Evolutionary conservation across 176 grass and related monocot genomes (phyloP), one percentile per base, ranked within the genome.

Genomic region (Cenchrus purpureus): DNA sequence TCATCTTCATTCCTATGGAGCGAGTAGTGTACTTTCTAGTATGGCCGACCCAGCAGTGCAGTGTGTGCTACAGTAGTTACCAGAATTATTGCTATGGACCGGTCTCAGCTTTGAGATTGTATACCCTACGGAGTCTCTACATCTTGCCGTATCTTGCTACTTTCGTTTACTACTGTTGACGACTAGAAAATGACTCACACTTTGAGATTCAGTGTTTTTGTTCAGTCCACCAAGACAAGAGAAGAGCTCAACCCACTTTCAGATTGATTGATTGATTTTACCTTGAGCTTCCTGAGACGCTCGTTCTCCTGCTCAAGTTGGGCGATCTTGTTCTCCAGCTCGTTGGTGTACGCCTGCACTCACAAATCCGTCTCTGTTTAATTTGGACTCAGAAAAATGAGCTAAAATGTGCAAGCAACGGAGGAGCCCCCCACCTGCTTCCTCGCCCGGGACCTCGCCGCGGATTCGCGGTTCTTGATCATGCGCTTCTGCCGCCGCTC

Each of bases 391-490:
- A 4, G 37, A 40, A 4, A 40, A 40, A 40, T 40, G 37, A 40
- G 37, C 37, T 40, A 40, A 40, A 40, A 40, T 40, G 37, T 40
- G 37, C 37, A 40, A 40, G 37, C 3, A 3, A 40, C 37, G 37
- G 37, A 40, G 37, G 37, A 40, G 37, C 37, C 10, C 8, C 48
- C 28, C 60, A 98, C 96, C 91, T 92, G 96, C 88, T 92, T 98
- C 87, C 96, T 87, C 69, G 96, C 96, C 45, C 93, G 83, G 34
- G 96, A 98, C 83, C 96, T 79, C 44, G 96, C 96, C 50, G 96
- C 96, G 4, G 96, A 98, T 73, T 98, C 96, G 74, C 96, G 86
- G 48, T 98, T 98, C 84, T 98, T 98, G 79, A 98, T 98, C 96
- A 98, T 98, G 34, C 96, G 89, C 90, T 95, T 98, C 79, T 95